A percentile compares a stretch with the other conserved stretches of the same genome.
These are phyloP conservation scores for Candida endomychidarum DNA, from an alignment of 805 yeast genomes.

Conservation along the genomic window DNA sequence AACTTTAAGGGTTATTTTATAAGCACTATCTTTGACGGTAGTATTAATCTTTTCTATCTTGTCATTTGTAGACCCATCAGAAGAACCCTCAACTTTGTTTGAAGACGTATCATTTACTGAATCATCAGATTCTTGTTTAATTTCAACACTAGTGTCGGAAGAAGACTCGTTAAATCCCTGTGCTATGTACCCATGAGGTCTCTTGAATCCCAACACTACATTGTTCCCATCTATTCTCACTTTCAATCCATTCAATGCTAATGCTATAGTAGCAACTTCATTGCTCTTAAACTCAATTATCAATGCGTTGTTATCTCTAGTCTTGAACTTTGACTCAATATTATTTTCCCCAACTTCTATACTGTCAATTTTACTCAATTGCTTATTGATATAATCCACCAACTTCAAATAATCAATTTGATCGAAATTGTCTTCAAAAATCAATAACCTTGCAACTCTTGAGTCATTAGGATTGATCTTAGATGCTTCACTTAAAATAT, in stretches of 20 bases:
- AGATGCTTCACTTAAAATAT: conserved; percentile 33
- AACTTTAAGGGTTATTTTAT: conserved; percentile 9
- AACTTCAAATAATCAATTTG: conserved; percentile 36
- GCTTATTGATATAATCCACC: conserved; percentile 46
- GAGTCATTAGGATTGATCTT: conserved; percentile 42
- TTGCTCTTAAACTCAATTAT: conserved; percentile 53
- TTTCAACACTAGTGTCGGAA: too few species aligned
- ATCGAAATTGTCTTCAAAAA: conserved; percentile 34
- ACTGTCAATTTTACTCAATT: conserved; percentile 44
- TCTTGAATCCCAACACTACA: conserved; percentile 11
- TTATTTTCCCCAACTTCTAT: conserved; percentile 32
- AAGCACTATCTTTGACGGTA: conserved; percentile 15
- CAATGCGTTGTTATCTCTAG: conserved; percentile 37
- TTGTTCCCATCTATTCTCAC: conserved; percentile 25
- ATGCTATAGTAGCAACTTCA: conserved; percentile 54
- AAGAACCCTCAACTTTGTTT: too few species aligned
- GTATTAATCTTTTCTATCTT: conserved; percentile 12
- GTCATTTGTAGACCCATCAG: too few species aligned
- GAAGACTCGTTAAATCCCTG: conserved; percentile 9
- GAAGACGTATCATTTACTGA: too few species aligned
- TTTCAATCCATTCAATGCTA: conserved; percentile 36
- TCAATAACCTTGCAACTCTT: conserved; percentile 28
- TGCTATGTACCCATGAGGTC: conserved; percentile 18
- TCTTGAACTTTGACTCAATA: conserved; percentile 33
- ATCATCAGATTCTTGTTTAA: too few species aligned